phyloP scores from a whole-genome alignment of 2,329 filamentous ascomycete species.

The Aspergillus fructus region DNA sequence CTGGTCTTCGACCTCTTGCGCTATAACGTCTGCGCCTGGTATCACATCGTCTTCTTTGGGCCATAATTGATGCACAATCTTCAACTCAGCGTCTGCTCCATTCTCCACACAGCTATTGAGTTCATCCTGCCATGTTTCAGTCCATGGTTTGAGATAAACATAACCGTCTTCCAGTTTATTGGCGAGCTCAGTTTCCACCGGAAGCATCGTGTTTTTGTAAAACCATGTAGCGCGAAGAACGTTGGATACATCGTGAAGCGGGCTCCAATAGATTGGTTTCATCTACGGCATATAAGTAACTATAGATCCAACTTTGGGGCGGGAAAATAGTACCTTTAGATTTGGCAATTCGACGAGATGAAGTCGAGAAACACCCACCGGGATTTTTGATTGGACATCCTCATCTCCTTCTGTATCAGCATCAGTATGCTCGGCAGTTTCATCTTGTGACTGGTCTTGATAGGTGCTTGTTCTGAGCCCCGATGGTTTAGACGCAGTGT shows the following conservation, averaged over 20 bases:
- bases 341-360: constrained; percentile 83
- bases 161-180: constrained; percentile 95
- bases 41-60: constrained; percentile 53
- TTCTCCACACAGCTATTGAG: constrained; percentile 86
- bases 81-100: constrained; percentile 85
- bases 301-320: not conserved
- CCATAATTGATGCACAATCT: constrained; percentile 83
- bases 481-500: constrained; percentile 25
- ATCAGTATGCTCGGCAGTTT: constrained; percentile 13
- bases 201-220: constrained; percentile 91
- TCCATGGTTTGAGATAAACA: constrained; percentile 80
- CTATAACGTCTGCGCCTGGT: constrained; percentile 36
- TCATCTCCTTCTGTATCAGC: constrained; percentile 16
- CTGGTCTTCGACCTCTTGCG: constrained; percentile 7
- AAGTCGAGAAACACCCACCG: constrained; percentile 85
- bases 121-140: constrained; percentile 89
- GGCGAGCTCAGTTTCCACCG: constrained; percentile 78
- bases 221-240: constrained; percentile 94
- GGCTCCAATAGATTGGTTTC: constrained; percentile 98
- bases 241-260: constrained; percentile 80
- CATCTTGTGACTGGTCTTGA: constrained; percentile 17
- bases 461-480: constrained; percentile 27
- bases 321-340: constrained; percentile 46
- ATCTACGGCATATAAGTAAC: constrained; percentile 55
- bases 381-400: constrained; percentile 57